A percentile compares a stretch with the other conserved stretches of the same genome.
These are phyloP conservation scores for Epichloe coenophiala DNA, from an alignment of 2,329 filamentous ascomycete species.

Conservation along the genomic window DNA sequence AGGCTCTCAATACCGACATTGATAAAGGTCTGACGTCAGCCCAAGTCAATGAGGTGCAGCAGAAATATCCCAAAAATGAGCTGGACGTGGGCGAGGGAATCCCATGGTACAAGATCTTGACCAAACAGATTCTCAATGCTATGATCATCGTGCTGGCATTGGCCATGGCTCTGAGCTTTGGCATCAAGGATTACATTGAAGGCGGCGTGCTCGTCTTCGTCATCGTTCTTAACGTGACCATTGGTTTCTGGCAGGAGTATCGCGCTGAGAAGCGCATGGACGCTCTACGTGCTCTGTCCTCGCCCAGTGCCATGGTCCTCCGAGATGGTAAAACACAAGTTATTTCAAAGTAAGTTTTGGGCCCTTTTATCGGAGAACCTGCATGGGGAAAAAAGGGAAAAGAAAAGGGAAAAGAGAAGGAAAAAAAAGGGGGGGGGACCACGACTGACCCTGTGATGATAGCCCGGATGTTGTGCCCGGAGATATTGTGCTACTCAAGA, in stretches of 20 bases:
- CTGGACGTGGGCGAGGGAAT: constrained; percentile 56
- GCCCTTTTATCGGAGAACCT: not conserved
- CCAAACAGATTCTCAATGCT: constrained; percentile 62
- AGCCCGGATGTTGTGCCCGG: constrained; percentile 56
- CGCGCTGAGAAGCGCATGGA: constrained; percentile 55
- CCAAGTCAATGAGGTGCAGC: constrained; percentile 45
- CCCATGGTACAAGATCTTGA: constrained; percentile 56
- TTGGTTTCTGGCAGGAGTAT: constrained; percentile 54
- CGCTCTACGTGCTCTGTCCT: constrained; percentile 45
- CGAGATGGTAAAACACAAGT: constrained; percentile 44
- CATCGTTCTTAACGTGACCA: constrained; percentile 55
- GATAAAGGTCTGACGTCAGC: constrained; percentile 52
- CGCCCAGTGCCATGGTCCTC: constrained; percentile 48
- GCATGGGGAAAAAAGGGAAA: not conserved
- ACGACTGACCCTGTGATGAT: not conserved
- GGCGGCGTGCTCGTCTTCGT: constrained; percentile 54
- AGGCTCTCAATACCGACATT: constrained; percentile 46
- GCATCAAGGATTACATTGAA: constrained; percentile 53
- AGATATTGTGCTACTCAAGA: constrained; percentile 53
- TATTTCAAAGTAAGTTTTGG: constrained; percentile 38
- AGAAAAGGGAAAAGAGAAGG: too few relatives aligned
- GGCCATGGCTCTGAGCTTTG: constrained; percentile 60
- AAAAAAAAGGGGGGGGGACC: too few relatives aligned
- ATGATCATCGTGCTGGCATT: constrained; percentile 68
- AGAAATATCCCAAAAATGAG: constrained; percentile 54